phyloP scores from a whole-genome alignment of 208 protist species.

The Acanthamoeba healyi region DNA sequence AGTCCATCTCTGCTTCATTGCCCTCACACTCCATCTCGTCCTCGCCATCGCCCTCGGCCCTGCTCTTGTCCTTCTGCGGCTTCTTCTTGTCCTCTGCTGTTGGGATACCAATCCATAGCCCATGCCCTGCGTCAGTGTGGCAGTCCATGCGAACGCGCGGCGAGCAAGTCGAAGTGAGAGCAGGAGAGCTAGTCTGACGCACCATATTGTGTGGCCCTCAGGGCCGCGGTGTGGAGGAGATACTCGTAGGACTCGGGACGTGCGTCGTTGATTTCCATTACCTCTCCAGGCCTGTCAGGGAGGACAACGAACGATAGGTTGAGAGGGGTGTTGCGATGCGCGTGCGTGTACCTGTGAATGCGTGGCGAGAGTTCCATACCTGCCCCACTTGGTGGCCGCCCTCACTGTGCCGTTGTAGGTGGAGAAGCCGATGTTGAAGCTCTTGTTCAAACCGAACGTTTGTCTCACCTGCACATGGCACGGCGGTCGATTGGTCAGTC shows the following conservation, averaged over 20 bases:
- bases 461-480: not conserved
- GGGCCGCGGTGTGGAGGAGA: constrained; percentile 28
- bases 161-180: not conserved
- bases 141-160: too few species aligned
- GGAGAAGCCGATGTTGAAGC: constrained; percentile 72
- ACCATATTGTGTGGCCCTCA: not conserved
- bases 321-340: not conserved
- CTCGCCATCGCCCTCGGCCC: not conserved
- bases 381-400: constrained; percentile 72
- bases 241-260: constrained; percentile 27
- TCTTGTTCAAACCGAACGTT: constrained; percentile 47
- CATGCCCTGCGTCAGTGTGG: too few species aligned
- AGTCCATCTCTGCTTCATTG: not conserved
- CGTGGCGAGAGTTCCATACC: not conserved
- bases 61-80: constrained; percentile 37
- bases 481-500: not conserved
- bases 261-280: constrained; percentile 58
- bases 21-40: not conserved
- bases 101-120: not conserved
- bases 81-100: not conserved
- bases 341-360: too few species aligned
- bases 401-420: constrained; percentile 69
- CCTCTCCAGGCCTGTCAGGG: not conserved
- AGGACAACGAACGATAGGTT: not conserved
- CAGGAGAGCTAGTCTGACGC: not conserved